These are phyloP conservation scores for Phaeomoniella chlamydospora DNA, from an alignment of 2,329 filamentous ascomycete genomes.

Conservation along the genomic window DNA sequence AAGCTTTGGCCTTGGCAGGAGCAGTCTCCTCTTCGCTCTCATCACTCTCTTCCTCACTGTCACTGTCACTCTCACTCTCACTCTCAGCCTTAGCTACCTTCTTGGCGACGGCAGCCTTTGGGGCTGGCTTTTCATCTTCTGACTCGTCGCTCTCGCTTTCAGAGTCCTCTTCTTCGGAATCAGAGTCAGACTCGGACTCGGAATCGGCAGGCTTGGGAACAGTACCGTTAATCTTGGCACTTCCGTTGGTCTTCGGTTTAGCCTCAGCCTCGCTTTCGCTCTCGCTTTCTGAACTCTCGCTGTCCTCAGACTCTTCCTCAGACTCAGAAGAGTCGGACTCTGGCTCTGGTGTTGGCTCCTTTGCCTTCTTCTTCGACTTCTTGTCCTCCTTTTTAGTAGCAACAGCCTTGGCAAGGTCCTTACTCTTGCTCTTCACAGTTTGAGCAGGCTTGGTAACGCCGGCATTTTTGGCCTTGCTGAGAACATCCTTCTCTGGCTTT, in stretches of 20 bases:
- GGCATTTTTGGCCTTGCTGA: conserved; percentile 32
- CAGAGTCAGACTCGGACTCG: conserved; percentile 10
- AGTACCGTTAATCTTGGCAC: conserved; percentile 15
- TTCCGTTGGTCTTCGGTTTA: conserved; percentile 19
- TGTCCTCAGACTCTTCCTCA: conserved; percentile 15
- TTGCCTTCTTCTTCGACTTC: conserved; percentile 22
- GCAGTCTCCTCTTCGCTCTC: conserved; percentile 9
- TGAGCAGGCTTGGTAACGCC: conserved; percentile 29
- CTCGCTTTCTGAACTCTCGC: conserved; percentile 15
- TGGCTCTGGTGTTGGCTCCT: conserved; percentile 25
- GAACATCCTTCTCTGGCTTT: conserved; percentile 22
- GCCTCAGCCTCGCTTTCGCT: conserved; percentile 16
- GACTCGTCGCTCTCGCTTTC: conserved; percentile 15
- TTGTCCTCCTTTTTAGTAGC: conserved; percentile 25
- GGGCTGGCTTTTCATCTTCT: conserved; percentile 11
- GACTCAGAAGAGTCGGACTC: conserved; percentile 19
- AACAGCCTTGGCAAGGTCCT: conserved; percentile 25
- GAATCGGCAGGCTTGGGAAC: conserved; percentile 20
- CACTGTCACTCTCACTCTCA: conserved; percentile 9
- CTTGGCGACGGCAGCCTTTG: conserved; percentile 6
- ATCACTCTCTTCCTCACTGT: conserved; percentile 8
- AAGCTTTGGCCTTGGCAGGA: conserved; percentile 9
- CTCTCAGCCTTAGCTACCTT: conserved; percentile 10
- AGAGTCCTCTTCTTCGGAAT: conserved; percentile 13
- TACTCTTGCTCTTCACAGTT: conserved; percentile 28